Evolutionary conservation across 1,284 basidiomycete species (phyloP).

Genomic region (Boletellus deceptivus): DNA sequence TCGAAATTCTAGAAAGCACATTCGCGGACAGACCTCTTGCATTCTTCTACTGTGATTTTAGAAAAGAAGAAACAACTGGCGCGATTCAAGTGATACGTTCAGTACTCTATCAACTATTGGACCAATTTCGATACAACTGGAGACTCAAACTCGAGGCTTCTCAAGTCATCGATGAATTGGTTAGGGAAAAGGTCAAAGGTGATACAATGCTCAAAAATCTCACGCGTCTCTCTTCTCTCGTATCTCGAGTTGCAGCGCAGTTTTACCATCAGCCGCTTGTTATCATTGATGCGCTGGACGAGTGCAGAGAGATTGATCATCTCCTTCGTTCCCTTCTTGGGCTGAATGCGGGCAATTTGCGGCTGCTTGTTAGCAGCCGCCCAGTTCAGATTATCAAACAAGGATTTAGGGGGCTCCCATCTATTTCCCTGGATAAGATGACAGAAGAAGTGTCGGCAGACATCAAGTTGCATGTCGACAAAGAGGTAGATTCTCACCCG

Average conservation of each 20-base stretch:
- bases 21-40: neutral
- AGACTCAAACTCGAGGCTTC: neutral
- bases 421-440: slow-evolving; percentile 1
- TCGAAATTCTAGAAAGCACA: neutral
- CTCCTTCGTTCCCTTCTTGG: slow-evolving; percentile 2
- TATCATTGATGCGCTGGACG: slow-evolving; percentile 11
- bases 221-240: neutral
- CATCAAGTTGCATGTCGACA: slow-evolving; percentile 2
- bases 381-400: slow-evolving; percentile 4
- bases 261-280: neutral
- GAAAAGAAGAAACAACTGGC: neutral
- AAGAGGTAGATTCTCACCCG: slow-evolving; percentile 6
- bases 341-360: neutral
- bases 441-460: neutral
- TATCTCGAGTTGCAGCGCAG: neutral
- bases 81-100: slow-evolving; percentile 8
- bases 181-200: neutral
- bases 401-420: neutral
- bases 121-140: neutral
- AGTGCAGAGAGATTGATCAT: slow-evolving; percentile 6
- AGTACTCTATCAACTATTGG: slow-evolving; percentile 5
- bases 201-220: neutral
- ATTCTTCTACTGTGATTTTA: slow-evolving; percentile 10
- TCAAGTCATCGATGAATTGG: neutral
- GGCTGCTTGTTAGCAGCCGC: slow-evolving; percentile 6